Base-by-base conservation (phyloP, 202 grass and related monocot species). In the Bolboschoenoplectus hybrid region DNA sequence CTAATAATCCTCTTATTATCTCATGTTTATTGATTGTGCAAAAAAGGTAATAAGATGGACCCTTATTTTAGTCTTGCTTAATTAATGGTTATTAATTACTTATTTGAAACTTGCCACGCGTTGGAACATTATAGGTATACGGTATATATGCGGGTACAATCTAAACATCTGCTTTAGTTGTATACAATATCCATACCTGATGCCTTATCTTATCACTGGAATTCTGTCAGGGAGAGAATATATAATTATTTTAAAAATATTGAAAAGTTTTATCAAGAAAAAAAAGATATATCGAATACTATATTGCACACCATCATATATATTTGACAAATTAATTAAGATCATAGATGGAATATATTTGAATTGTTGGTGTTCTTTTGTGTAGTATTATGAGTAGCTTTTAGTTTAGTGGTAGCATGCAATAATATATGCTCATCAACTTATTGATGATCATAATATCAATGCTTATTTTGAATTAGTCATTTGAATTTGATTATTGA, bases 1-100 rank as follows among this genome's bases (percentile, higher is more conserved):
- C 76, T 80, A 61, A 43, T 61, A 61, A 61, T 80, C 76, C 76
- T 80, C 53, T 56, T 40, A 58, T 78, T 78, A 74, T 74, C 17
- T 74, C 35, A 78, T 39, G 16, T 75, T 34, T 41, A 17, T 32
- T 71, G 16, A 53, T 53, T 16, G 49, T 53, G 46, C 11, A 43
- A 40, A 0, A 67, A 74, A 74, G 45, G n/a, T 14, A 51, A 52
- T 50, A 50, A 52, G 46, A 34, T 50, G 44, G 44, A n/a, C 69
- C 6, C 17, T 47, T 74, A 50, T 74, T 73, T 49, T 73, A 49
- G 67, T 32, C 7, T 66, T 38, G 63, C 32, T 66, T 66, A 36
- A 66, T 35, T 13, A n/a, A 16, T 58, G 63, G 26, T 66, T 36
- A 36, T 36, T 14, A 43, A 14, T 73, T 74, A 26, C 4, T 58